Base-by-base conservation (phyloP, 306 rosid genomes). In the Dalbergia oliveri region DNA sequence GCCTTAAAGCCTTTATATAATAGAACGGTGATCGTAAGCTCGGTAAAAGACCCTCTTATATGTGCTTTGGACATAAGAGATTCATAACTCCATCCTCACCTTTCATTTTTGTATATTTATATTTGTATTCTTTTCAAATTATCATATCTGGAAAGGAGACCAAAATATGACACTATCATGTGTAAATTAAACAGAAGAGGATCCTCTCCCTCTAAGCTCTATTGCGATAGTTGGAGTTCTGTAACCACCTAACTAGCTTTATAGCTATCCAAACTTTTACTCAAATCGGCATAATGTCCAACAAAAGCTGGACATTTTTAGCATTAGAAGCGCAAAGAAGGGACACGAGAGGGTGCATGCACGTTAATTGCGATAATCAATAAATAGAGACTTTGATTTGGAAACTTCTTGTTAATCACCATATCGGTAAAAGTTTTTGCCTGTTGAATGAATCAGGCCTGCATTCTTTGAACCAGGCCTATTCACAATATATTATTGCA, bases 241-340 rank as follows among this genome's bases (percentile, higher is more conserved):
- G 7, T 4, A 37, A 37, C 7, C 41, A 37, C 41, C 1, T 37
- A 49, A 49, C 53, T 9, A 44, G n/a, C 66, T 9, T 66, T 76
- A 8, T 62, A 49, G 35, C 64, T 50, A 34, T 23, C 63, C 34
- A 12, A 47, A 70, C 60, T 62, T 12, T 21, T 9, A 47, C 57
- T 51, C 50, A 66, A 70, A 72, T 63, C 10, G 56, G 59, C 23
- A 53, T 50, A 39, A 62, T 79, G 73, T 72, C 53, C 11, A 37
- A 63, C 54, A 51, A 80, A 80, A 72, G 84, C 63, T 80, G 21
- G 34, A 72, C 84, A 80, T 61, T 72, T 26, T 35, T 44, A 11
- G 54, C 81, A 60, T 68, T 43, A 57, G 69, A 59, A 49, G 82
- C 23, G 0, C 18, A 78, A 56, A 78, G 19, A 67, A 45, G 4